These are phyloP conservation scores for Quaeritorhiza haematococci DNA, from an alignment of 371 early-diverging fungal genomes.

Conservation along the genomic window DNA sequence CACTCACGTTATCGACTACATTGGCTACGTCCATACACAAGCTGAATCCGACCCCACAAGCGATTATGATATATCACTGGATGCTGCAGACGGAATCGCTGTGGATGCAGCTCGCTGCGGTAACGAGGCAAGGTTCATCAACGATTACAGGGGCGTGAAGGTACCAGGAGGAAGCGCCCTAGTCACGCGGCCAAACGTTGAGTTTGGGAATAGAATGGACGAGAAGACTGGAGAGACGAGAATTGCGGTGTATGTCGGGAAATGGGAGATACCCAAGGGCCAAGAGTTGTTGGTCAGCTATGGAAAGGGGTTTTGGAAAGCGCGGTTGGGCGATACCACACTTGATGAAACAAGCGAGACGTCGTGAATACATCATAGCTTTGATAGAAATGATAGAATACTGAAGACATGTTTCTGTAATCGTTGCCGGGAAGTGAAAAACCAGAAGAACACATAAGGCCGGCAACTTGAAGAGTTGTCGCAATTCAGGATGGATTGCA, in stretches of 20 bases:
- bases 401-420: too few species aligned
- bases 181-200: conserved; percentile 19
- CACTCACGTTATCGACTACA: conserved; percentile 28
- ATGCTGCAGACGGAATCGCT: conserved; percentile 11
- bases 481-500: too few species aligned
- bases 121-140: conserved; percentile 31
- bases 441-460: too few species aligned
- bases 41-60: neutral
- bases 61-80: conserved; percentile 18
- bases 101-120: conserved; percentile 28
- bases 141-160: conserved; percentile 33
- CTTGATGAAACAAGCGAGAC: too few species aligned
- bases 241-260: conserved; percentile 26
- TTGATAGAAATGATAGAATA: too few species aligned
- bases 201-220: conserved; percentile 22
- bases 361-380: too few species aligned
- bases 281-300: conserved; percentile 35
- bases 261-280: conserved; percentile 20
- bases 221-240: conserved; percentile 13
- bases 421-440: too few species aligned
- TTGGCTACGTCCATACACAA: conserved; percentile 16
- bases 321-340: too few species aligned
- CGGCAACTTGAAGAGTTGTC: too few species aligned
- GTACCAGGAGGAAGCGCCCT: conserved; percentile 5
- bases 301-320: conserved; percentile 41